Evolutionary conservation across 2,329 filamentous ascomycete genomes (phyloP).

Genomic region (Nannizziopsis arthrosporioides): DNA sequence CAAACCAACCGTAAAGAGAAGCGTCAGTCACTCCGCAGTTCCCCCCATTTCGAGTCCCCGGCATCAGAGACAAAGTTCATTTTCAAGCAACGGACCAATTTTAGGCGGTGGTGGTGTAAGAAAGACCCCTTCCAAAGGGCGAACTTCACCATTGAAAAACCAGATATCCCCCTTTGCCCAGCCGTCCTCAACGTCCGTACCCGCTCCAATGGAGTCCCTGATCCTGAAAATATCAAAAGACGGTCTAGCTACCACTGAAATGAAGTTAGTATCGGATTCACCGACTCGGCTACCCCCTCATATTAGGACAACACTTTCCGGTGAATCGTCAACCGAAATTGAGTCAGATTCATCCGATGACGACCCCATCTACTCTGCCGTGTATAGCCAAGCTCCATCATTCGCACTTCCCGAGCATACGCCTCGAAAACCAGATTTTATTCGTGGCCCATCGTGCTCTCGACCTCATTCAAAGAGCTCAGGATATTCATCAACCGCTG

Average conservation of each 20-base stretch:
- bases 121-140: constrained; percentile 34
- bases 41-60: constrained; percentile 20
- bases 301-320: constrained; percentile 29
- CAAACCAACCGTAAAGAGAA: constrained; percentile 31
- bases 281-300: constrained; percentile 17
- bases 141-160: constrained; percentile 32
- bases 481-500: constrained; percentile 31
- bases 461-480: constrained; percentile 35
- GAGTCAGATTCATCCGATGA: constrained; percentile 32
- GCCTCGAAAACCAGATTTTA: constrained; percentile 21
- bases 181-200: constrained; percentile 25
- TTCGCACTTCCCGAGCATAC: constrained; percentile 28
- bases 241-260: constrained; percentile 38
- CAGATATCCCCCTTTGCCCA: constrained; percentile 25
- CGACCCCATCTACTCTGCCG: constrained; percentile 29
- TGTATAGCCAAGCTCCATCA: constrained; percentile 30
- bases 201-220: constrained; percentile 32
- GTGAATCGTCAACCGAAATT: constrained; percentile 35
- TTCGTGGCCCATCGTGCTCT: constrained; percentile 27
- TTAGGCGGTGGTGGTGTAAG: constrained; percentile 27
- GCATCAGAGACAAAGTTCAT: constrained; percentile 21
- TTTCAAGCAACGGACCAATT: constrained; percentile 20
- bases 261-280: constrained; percentile 27
- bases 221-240: constrained; percentile 39
- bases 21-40: constrained; percentile 31